Evolutionary conservation across 805 yeast genomes (phyloP), one percentile per base, ranked within the genome.

Genomic region (Kazachstania taianensis): DNA sequence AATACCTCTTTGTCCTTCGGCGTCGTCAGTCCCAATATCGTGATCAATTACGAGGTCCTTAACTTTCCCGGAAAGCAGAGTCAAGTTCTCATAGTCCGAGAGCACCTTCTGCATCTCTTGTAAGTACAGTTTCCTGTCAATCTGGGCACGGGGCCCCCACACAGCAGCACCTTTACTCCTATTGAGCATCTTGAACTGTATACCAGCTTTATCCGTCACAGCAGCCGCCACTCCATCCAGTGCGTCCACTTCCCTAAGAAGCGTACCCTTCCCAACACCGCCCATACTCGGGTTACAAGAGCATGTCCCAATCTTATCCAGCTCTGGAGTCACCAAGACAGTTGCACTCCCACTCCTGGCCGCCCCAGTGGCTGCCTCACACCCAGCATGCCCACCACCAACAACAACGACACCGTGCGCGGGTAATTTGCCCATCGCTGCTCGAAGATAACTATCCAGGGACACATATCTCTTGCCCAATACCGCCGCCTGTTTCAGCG

Each of bases 311-410:
- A 92, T 77, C 51, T 84, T 82, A 20, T 66, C 54, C 23, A 75
- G 51, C 31, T 67, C 70, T 2, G 95, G 97, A 0, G 98, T 87
- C 2, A 92, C 66, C 19, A 92, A 63, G 2, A 49, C 35, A 3
- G 60, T 53, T 3, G 52, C 41, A 2, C 79, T 70, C 0, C 96
- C 96, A 1, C 82, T 53, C 42, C 99, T 67, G 1, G 97, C 94
- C 1, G 95, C 68, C 0, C 89, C 97, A 0, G 96, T 69, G 2
- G 95, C 92, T 0, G 99, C 98, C 59, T 92, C 99, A 47, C 94
- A 79, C 9, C 99, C 99, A 24, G 98, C 98, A 63, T 92, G 99
- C 0, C 99, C 99, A 9, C 94, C 99, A 4, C 99, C 99, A 15
- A 92, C 75, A 4, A 92, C 89, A 1, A 89, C 70, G 0, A 86